Conservation (phyloP, 1,284 basidiomycete genomes). For the Salmacisia buchloeana region DNA sequence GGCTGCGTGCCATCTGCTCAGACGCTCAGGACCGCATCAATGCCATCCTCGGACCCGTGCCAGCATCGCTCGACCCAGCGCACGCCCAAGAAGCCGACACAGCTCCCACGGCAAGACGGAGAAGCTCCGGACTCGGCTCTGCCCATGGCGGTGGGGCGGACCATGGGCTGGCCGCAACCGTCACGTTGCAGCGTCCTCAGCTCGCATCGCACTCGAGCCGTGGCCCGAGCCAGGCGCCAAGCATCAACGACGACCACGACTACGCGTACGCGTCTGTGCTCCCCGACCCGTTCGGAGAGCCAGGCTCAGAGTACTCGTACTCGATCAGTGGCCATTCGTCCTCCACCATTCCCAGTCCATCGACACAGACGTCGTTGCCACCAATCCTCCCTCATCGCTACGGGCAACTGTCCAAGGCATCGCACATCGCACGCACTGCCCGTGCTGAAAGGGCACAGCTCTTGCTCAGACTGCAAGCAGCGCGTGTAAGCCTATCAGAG, state of each 20-base stretch:
- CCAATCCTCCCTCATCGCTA: conserved; percentile 2
- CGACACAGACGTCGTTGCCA: neutral
- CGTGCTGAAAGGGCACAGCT: neutral
- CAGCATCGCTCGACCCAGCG: neutral
- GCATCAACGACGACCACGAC: neutral
- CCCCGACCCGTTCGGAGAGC: neutral
- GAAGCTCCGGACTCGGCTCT: too few relatives aligned
- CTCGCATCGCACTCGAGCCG: neutral
- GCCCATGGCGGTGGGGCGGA: neutral
- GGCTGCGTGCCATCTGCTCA: conserved; percentile 16
- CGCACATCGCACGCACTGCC: neutral
- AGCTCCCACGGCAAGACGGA: neutral
- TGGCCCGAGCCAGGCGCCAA: neutral
- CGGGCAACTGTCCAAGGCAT: neutral
- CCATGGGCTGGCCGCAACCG: neutral
- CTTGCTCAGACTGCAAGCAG: neutral
- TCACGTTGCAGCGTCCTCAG: neutral
- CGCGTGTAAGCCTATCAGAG: neutral
- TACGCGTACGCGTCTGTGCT: neutral
- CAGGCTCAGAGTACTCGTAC: neutral
- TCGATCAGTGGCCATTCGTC: neutral
- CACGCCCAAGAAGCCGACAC: conserved; percentile 15
- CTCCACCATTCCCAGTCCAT: neutral
- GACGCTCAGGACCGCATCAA: neutral
- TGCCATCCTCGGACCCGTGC: neutral